phyloP scores from a whole-genome alignment of 163 green algal species.

The Prototheca wickerhamii region DNA sequence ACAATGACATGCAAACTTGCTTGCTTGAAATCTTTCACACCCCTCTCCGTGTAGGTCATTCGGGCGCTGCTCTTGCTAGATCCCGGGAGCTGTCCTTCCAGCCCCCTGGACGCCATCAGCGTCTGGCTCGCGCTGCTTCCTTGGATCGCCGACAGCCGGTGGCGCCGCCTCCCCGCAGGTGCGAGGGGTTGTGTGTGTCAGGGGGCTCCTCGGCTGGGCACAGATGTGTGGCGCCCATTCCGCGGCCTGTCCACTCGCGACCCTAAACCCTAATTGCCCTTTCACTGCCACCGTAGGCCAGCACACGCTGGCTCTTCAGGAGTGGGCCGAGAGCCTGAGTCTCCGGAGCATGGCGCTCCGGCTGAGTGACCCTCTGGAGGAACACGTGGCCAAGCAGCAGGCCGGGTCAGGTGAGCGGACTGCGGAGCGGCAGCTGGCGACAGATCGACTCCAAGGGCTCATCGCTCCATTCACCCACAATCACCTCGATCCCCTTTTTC shows the following conservation, averaged over 20 bases:
- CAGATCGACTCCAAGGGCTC: too few relatives aligned
- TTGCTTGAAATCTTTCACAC: neutral
- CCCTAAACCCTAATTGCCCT: too few relatives aligned
- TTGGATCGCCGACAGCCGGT: conserved; percentile 31
- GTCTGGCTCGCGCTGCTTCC: conserved; percentile 28
- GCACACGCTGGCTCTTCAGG: neutral
- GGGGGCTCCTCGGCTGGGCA: neutral
- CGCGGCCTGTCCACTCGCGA: too few relatives aligned
- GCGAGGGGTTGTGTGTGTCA: neutral
- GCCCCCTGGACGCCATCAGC: conserved; percentile 15
- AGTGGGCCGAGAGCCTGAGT: neutral
- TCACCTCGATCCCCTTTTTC: too few relatives aligned
- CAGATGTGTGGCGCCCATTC: too few relatives aligned
- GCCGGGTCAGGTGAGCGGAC: too few relatives aligned
- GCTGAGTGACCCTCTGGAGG: neutral
- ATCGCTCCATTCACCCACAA: too few relatives aligned
- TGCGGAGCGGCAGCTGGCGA: too few relatives aligned
- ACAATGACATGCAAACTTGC: neutral
- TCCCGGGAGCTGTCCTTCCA: neutral
- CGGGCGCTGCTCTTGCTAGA: neutral
- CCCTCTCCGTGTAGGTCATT: neutral
- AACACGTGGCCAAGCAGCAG: neutral
- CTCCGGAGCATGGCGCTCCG: neutral
- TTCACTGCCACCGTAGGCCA: neutral
- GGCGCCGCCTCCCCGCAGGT: conserved; percentile 25